Evolutionary conservation across 192 early-diverging fungal genomes (phyloP).

Genomic region (Coemansia sp.): DNA sequence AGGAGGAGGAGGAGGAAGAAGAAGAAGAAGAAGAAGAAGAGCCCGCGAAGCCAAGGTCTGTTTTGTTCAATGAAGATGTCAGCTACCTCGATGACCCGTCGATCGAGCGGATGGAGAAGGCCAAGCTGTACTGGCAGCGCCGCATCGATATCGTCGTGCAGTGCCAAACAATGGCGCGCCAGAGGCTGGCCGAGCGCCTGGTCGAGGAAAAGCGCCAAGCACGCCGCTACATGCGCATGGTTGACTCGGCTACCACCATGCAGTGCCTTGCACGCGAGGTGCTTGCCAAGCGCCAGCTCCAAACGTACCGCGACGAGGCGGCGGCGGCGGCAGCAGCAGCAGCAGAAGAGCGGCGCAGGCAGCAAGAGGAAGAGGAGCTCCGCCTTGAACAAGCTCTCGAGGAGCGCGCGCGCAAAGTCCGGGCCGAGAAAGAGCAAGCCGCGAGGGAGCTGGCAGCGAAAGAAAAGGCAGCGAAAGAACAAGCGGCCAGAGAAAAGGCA

Average conservation of each 20-base stretch:
- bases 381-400: conserved; percentile 12
- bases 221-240: conserved; percentile 57
- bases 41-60: conserved; percentile 23
- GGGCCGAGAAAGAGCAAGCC: conserved; percentile 10
- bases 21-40: conserved; percentile 16
- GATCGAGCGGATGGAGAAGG: conserved; percentile 44
- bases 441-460: conserved; percentile 1
- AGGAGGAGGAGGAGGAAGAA: conserved; percentile 11
- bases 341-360: neutral
- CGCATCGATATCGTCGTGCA: conserved; percentile 54
- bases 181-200: conserved; percentile 54
- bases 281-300: conserved; percentile 50
- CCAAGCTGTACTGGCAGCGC: conserved; percentile 54
- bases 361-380: conserved; percentile 19
- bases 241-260: conserved; percentile 48
- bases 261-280: conserved; percentile 63
- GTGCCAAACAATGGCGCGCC: conserved; percentile 50
- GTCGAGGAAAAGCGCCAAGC: conserved; percentile 56
- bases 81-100: conserved; percentile 42
- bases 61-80: conserved; percentile 19
- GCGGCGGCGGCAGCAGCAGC: conserved; percentile 7
- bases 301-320: conserved; percentile 14
- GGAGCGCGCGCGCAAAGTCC: conserved; percentile 12
- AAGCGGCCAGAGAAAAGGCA: conserved; percentile 5
- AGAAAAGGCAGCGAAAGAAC: conserved; percentile 2